phyloP scores from a whole-genome alignment of 148 eudicot species.

The Rhododendron mucronatum region DNA sequence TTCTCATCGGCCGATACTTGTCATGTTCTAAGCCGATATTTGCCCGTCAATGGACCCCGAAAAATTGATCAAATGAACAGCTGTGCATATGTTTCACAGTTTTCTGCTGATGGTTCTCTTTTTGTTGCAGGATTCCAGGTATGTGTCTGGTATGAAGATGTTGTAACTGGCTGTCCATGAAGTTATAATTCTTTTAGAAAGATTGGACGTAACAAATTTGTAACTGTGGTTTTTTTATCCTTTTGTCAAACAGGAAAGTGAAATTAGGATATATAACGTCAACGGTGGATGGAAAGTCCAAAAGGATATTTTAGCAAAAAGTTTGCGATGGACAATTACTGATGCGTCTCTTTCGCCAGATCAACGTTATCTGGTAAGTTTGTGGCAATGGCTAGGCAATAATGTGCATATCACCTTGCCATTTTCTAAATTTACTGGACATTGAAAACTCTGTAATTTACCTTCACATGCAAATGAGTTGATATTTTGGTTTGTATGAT shows the following conservation, averaged over 20 bases:
- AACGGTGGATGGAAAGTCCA: conserved; percentile 72
- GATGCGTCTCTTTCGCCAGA: conserved; percentile 91
- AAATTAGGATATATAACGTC: conserved; percentile 72
- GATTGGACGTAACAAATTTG: not conserved
- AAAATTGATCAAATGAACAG: conserved; percentile 59
- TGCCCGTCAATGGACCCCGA: conserved; percentile 69
- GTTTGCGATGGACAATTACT: conserved; percentile 87
- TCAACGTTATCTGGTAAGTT: conserved; percentile 65
- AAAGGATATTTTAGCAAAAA: conserved; percentile 70
- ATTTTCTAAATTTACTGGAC: not conserved
- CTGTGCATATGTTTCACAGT: conserved; percentile 81
- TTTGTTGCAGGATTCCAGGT: conserved; percentile 93
- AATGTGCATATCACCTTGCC: not conserved
- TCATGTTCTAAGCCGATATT: conserved; percentile 62
- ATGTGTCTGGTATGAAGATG: not conserved
- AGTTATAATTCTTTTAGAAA: not conserved
- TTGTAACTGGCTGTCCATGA: not conserved
- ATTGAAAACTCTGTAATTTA: not conserved
- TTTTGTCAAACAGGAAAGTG: conserved; percentile 56
- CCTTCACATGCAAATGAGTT: not conserved
- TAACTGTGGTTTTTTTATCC: not conserved
- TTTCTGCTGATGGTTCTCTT: conserved; percentile 79
- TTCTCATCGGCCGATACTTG: conserved; percentile 61
- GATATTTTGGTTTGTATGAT: not conserved
- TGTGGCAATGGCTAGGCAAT: conserved; percentile 6